phyloP scores from a whole-genome alignment of 768 basidiomycete genomes.

The Dioszegia crocea region DNA sequence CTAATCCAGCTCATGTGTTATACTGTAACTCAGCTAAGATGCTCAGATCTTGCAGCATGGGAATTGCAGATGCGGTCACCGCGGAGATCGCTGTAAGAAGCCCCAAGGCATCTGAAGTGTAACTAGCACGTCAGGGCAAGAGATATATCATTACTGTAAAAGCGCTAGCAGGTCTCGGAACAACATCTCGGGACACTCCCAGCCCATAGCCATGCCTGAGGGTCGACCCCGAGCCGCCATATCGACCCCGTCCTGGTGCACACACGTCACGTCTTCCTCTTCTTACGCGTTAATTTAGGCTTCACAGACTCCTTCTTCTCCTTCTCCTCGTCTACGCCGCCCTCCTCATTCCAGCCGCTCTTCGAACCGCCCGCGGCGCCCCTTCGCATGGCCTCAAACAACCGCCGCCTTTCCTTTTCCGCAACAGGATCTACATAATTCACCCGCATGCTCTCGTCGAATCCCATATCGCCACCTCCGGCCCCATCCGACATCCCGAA shows the following conservation, averaged over 20 bases:
- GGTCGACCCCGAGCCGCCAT: no score
- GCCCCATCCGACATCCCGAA: not conserved
- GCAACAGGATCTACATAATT: conserved; percentile 37
- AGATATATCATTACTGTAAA: no score
- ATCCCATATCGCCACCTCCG: not conserved
- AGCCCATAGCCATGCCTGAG: not conserved
- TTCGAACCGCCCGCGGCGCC: not conserved
- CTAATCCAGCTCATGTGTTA: not conserved
- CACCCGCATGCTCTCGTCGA: conserved; percentile 41
- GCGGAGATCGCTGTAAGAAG: no score
- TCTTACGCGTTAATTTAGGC: not conserved
- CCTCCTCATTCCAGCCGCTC: not conserved
- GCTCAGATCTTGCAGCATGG: not conserved
- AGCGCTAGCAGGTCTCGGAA: no score
- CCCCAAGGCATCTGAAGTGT: no score
- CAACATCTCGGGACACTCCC: not conserved
- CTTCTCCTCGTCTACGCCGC: no score
- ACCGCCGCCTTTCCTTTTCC: conserved; percentile 36
- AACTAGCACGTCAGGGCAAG: no score
- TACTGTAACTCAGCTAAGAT: no score
- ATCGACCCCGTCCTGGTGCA: no score
- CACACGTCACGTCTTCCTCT: not conserved
- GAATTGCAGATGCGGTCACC: no score
- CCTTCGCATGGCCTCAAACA: conserved; percentile 32
- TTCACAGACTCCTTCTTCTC: not conserved